A percentile compares a stretch with the other conserved stretches of the same genome.
Evolutionary conservation across 2,329 filamentous ascomycete genomes (phyloP).

Genomic region (Fusarium annulatum): DNA sequence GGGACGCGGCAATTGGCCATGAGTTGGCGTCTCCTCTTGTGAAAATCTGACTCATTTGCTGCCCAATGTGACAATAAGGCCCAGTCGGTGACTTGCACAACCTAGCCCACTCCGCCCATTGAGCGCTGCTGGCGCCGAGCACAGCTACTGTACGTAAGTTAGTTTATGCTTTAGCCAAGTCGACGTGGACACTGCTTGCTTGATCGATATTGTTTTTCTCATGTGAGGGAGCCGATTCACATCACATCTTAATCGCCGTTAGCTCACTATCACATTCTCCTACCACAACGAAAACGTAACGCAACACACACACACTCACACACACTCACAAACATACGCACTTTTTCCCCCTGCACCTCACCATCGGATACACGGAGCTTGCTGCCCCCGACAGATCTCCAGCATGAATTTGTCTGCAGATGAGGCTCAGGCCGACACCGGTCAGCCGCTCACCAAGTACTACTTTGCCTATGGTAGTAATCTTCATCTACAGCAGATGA

Average conservation of each 20-base stretch:
- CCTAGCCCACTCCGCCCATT: constrained; percentile 20
- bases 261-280: constrained; percentile 33
- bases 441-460: constrained; percentile 46
- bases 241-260: constrained; percentile 39
- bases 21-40: constrained; percentile 19
- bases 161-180: constrained; percentile 26
- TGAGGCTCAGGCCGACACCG: constrained; percentile 29
- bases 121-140: constrained; percentile 16
- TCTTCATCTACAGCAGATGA: constrained; percentile 58
- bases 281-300: constrained; percentile 17
- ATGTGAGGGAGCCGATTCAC: constrained; percentile 38
- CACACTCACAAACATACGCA: background rate
- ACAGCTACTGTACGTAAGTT: constrained; percentile 21
- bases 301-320: constrained; percentile 8
- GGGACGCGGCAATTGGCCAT: constrained; percentile 41
- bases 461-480: constrained; percentile 63
- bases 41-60: constrained; percentile 37
- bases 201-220: constrained; percentile 20
- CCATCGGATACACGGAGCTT: constrained; percentile 40
- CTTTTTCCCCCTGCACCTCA: constrained; percentile 5
- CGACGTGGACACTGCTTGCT: constrained; percentile 25
- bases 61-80: constrained; percentile 41
- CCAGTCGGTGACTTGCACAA: constrained; percentile 1
- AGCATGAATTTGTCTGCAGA: constrained; percentile 39
- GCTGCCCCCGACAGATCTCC: constrained; percentile 37